Evolutionary conservation across 1,284 basidiomycete genomes (phyloP), one percentile per base, ranked within the genome.

Genomic region (Heterobasidion occidentale): DNA sequence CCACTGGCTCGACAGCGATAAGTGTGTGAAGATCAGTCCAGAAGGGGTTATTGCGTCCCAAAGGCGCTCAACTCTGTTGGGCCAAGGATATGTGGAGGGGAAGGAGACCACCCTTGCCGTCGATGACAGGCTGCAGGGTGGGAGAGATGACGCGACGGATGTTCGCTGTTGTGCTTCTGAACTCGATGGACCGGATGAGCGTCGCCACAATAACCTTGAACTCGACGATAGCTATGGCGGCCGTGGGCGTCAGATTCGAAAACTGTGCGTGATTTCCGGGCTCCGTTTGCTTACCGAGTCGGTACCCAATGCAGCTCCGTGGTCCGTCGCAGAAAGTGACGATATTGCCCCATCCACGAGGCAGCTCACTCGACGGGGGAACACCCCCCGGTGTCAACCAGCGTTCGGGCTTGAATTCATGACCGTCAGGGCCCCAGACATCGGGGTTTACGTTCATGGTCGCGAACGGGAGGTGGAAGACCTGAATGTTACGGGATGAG

Each of bases 161-260:
- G 17, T 55, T 57, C 46, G 64, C 70, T 12, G 65, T 67, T n/a
- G 70, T 71, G 55, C 71, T 68, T 46, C 62, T 60, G 62, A 76
- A 72, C 60, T 71, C 70, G 50, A 76, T 62, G 45, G 62, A 62
- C 42, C 71, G 66, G 19, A 76, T 59, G 38, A 76, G 63, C 35
- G 68, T 68, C 34, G 70, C 70, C 36, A 75, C 62, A 36, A 74
- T 68, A 17, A 72, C 68, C 65, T 76, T 76, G 64, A 71, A 64
- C 62, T 75, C 71, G 52, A 72, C 66, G 12, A 74, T 57, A 47
- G 71, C 72, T 72, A 55, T 12, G 42, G 42, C 14, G 42, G 42
- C 17, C 12, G 42, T 45, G 42, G 17, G 42, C 14, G 42, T 12
- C 12, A 17, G 17, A 45, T 3, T 45, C 3, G 17, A 17, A 45